Evolutionary conservation across 2,329 filamentous ascomycete species (phyloP), one percentile per base, ranked within the genome.

Genomic region (Dactylellina parvicollis): DNA sequence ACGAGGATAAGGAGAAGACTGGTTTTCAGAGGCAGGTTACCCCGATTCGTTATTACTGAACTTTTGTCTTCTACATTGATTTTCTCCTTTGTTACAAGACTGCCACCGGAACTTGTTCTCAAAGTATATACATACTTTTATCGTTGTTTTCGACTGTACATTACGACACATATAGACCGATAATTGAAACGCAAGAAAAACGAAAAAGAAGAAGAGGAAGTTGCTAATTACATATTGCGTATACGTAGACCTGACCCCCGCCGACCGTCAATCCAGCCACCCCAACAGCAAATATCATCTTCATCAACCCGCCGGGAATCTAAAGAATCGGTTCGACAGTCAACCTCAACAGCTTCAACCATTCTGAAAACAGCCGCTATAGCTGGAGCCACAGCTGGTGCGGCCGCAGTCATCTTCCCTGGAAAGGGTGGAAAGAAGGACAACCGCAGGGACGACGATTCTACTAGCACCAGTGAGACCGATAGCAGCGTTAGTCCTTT

Each of bases 171-270:
- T 62, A 54, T 18, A 50, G 30, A n/a, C n/a, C 22, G 32, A 57
- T 36, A 52, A 64, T 54, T 26, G 32, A 49, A 60, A 16, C 7
- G 26, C 28, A 69, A 60, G 38, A 46, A 60, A 47, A 20, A 40
- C 12, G 20, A 9, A 50, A 59, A 66, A 46, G 9, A 54, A 47
- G 24, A 40, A 38, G 20, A 20, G 44, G 52, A 66, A n/a, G n/a
- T n/a, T n/a, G 61, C 69, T 65, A 65, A 73, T 73, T 66, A 47
- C 52, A 60, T 40, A 46, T 42, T 44, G 36, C 50, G 47, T 32
- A 40, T 73, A 34, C 69, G 69, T 73, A 73, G 69, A 73, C 60
- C 52, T 44, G 61, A 66, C 38, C 54, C 60, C 24, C 52, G 52
- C 46, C 59, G 59, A 60, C 52, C 67, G 34, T 24, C 57, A 12